These are phyloP conservation scores for Globisporangium spiculum DNA, from an alignment of 352 stramenopile species.

Conservation along the genomic window DNA sequence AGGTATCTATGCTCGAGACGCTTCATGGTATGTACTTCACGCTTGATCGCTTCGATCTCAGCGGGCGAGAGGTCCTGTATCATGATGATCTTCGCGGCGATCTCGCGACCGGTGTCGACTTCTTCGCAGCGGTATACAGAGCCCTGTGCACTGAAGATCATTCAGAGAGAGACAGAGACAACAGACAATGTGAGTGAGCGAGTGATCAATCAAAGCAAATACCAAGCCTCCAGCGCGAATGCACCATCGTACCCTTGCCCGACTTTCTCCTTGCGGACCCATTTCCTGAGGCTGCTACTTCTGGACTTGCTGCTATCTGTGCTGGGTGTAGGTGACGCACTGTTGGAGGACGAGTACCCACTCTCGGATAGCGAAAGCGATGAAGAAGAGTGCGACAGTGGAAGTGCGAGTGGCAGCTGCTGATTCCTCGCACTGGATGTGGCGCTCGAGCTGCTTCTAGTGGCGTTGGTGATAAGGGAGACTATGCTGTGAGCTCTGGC, in stretches of 20 bases:
- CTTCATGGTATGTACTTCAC: slow-evolving; percentile 71
- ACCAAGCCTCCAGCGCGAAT: no score
- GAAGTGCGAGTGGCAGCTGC: slow-evolving; percentile 13
- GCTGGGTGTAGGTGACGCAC: slow-evolving; percentile 21
- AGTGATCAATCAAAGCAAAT: no score
- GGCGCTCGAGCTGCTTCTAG: background rate
- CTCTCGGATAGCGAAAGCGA: slow-evolving; percentile 32
- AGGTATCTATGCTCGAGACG: slow-evolving; percentile 49
- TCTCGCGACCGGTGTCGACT: slow-evolving; percentile 38
- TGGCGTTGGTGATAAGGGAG: no score
- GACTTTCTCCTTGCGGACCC: slow-evolving; percentile 77
- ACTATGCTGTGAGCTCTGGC: background rate
- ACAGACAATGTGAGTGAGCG: background rate
- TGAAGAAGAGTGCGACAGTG: slow-evolving; percentile 21
- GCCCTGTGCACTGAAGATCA: slow-evolving; percentile 40
- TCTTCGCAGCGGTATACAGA: slow-evolving; percentile 75
- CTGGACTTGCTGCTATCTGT: background rate
- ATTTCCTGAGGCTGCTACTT: slow-evolving; percentile 28
- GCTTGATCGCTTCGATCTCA: slow-evolving; percentile 59
- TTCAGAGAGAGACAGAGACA: background rate
- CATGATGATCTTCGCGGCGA: slow-evolving; percentile 71
- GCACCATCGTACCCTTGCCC: slow-evolving; percentile 54
- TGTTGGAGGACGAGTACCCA: slow-evolving; percentile 20
- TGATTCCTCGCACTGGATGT: background rate
- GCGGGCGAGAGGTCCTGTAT: slow-evolving; percentile 45